Conservation (phyloP, 176 grass and related monocot genomes). For the Ensete glaucum region DNA sequence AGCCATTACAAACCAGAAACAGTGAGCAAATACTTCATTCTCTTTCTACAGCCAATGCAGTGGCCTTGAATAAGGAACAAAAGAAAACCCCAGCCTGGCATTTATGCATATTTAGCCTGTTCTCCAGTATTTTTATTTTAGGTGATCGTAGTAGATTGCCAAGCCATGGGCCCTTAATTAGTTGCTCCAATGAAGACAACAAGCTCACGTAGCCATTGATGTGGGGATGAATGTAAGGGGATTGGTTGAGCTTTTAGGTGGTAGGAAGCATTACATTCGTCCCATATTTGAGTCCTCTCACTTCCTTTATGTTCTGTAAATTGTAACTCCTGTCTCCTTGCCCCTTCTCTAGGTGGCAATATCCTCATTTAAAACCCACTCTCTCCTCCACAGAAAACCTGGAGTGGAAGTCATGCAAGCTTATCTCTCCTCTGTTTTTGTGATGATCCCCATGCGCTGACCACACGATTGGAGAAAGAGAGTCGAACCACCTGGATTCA, state of each 20-base stretch:
- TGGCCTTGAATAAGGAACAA: no score
- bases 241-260: conserved; percentile 36
- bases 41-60: no score
- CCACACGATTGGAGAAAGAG: conserved; percentile 64
- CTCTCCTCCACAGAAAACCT: conserved; percentile 52
- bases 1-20: no score
- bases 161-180: no score
- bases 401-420: conserved; percentile 36
- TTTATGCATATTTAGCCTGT: not conserved
- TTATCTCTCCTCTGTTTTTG: conserved; percentile 11
- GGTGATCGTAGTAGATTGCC: not conserved
- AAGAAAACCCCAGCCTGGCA: not conserved
- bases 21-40: no score
- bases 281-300: not conserved
- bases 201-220: no score
- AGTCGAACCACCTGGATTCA: no score
- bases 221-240: not conserved
- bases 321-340: no score
- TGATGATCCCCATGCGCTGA: conserved; percentile 88
- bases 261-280: conserved; percentile 30
- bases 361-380: conserved; percentile 74
- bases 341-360: conserved; percentile 55
- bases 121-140: not conserved
- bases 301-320: no score
- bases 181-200: not conserved